Evolutionary conservation across 148 eudicot genomes (phyloP), one percentile per base, ranked within the genome.

Genomic region (Camellia lanceoleosa): DNA sequence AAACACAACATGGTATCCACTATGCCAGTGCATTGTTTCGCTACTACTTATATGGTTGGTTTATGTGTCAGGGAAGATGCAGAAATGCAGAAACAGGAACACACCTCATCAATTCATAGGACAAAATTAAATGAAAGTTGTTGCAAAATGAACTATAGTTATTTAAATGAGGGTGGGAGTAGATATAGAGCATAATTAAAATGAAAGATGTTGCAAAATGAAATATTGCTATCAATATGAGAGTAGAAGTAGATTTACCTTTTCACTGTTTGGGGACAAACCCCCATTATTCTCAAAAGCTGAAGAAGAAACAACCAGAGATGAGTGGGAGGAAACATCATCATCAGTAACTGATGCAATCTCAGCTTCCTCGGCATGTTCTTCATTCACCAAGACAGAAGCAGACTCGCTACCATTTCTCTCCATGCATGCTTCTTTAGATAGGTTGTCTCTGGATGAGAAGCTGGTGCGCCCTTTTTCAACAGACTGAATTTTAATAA

Each of bases 351-450:
- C 77, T 41, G 95, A 91, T 13, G 90, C 90, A 81, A 83, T 68
- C 85, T 93, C 99, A 44, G 99, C 92, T 87, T 92, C 99, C 75
- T 94, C 99, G 8, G 91, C 93, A 85, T 91, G 88, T 82, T 96
- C 97, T 87, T 91, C 96, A 80, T 84, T 83, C 89, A 90, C 90
- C 80, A 89, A 65, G 13, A 88, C 84, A 56, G 97, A 94, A 69
- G 90, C 90, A 55, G 97, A 91, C 51, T 84, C 95, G 13, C 78
- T 73, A 60, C 83, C 90, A 79, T 86, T 90, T 79, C 85, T 85
- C 41, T 91, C 95, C 74, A 87, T 56, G 12, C 90, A 91, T 74
- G 89, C 83, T 86, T 87, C 93, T 85, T 88, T 89, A 20, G 61
- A 80, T 68, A 88, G 81, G 49, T 82, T 86, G 10, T 88, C 89